Percentiles rank a stretch among this genome's conserved stretches.
These are phyloP conservation scores for Entomortierella parvispora DNA, from an alignment of 192 early-diverging fungal genomes.

Conservation along the genomic window DNA sequence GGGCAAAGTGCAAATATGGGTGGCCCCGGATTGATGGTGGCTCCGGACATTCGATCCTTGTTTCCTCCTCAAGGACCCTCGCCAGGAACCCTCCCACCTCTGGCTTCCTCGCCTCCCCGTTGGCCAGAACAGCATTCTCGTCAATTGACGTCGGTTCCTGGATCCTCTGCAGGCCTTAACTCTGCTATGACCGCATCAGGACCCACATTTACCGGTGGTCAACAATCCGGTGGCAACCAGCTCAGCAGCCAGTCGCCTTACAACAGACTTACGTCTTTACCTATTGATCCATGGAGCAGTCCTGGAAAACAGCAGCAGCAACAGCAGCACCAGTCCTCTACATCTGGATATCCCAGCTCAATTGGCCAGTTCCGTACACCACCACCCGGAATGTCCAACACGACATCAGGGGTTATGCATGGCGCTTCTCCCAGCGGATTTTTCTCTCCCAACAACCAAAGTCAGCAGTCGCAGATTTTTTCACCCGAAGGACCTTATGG, in stretches of 20 bases:
- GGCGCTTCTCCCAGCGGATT: conserved; percentile 8
- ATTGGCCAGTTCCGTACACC: conserved; percentile 45
- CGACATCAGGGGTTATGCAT: conserved; percentile 1
- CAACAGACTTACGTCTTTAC: conserved; percentile 38
- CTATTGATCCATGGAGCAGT: conserved; percentile 35
- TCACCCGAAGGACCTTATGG: conserved; percentile 48
- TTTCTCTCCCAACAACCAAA: conserved; percentile 22
- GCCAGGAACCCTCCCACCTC: conserved; percentile 21
- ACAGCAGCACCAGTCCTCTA: conserved; percentile 16
- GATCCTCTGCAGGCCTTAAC: conserved; percentile 1
- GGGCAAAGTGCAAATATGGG: conserved; percentile 2
- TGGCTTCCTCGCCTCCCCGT: conserved; percentile 37
- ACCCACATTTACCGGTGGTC: conserved; percentile 15
- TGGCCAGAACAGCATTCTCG: conserved; percentile 42
- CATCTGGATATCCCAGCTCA: conserved; percentile 13
- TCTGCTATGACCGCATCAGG: neutral
- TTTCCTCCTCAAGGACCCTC: conserved; percentile 34
- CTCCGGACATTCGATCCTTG: conserved; percentile 28
- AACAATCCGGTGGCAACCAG: neutral
- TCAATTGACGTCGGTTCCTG: conserved; percentile 26
- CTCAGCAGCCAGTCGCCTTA: conserved; percentile 10
- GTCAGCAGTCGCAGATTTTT: conserved; percentile 19
- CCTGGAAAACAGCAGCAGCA: conserved; percentile 30
- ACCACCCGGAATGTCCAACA: conserved; percentile 30
- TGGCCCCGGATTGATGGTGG: conserved; percentile 33